Evolutionary conservation across 2,329 filamentous ascomycete species (phyloP).

Genomic region (Penicillium crustosum): DNA sequence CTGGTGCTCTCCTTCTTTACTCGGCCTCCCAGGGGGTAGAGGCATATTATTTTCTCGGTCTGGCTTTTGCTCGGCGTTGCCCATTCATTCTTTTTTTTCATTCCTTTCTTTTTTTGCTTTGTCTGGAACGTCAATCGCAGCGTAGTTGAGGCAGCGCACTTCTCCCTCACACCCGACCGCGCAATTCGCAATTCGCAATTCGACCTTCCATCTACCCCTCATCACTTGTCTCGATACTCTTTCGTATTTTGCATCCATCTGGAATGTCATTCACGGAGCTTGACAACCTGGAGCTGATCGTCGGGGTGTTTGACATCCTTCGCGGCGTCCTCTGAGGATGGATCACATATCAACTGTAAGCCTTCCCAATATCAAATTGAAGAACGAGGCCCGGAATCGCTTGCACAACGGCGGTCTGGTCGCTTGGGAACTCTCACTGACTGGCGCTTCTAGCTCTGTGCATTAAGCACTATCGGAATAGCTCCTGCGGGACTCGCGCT

Average conservation of each 20-base stretch:
- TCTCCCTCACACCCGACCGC: constrained; percentile 6
- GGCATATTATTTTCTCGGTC: neutral
- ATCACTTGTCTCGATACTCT: constrained; percentile 14
- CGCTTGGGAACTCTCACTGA: constrained; percentile 10
- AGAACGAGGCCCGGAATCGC: neutral
- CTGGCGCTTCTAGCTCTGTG: constrained; percentile 54
- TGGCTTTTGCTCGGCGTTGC: constrained; percentile 12
- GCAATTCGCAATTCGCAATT: constrained; percentile 5
- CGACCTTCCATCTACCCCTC: constrained; percentile 7
- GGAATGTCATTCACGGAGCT: constrained; percentile 35
- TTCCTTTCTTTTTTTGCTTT: constrained; percentile 4
- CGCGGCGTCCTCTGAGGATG: constrained; percentile 35
- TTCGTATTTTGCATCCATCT: constrained; percentile 29
- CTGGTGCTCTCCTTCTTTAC: constrained; percentile 8
- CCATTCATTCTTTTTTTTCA: constrained; percentile 8
- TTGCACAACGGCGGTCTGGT: neutral
- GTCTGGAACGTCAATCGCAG: constrained; percentile 1
- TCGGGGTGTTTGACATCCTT: constrained; percentile 34
- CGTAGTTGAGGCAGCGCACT: constrained; percentile 7
- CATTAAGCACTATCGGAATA: constrained; percentile 62
- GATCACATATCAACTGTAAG: constrained; percentile 45
- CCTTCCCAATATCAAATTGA: neutral
- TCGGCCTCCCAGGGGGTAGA: constrained; percentile 11
- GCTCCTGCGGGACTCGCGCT: constrained; percentile 60
- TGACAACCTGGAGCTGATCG: constrained; percentile 35